A percentile compares a stretch with the other conserved stretches of the same genome.
Evolutionary conservation across 164 flowering plant genomes (phyloP).

Genomic region (Vitis riparia): DNA sequence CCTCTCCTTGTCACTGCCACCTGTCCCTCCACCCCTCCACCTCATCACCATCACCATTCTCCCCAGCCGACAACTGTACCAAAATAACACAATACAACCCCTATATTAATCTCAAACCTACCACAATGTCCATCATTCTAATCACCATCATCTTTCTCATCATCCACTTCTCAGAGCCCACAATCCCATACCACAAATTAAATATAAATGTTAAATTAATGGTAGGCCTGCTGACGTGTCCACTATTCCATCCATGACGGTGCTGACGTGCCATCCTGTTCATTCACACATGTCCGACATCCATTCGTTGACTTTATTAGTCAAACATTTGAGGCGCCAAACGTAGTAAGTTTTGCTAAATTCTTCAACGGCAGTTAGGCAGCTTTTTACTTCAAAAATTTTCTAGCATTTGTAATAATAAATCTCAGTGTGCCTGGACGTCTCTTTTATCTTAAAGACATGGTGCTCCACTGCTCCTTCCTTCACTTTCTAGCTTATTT

Average conservation of each 20-base stretch:
- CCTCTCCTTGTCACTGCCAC: not conserved
- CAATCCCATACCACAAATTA: constrained; percentile 1
- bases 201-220: not conserved
- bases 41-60: not conserved
- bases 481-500: not conserved
- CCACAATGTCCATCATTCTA: not conserved
- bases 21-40: no score
- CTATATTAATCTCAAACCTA: not conserved
- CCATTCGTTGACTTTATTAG: constrained; percentile 26
- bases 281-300: constrained; percentile 23
- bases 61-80: constrained; percentile 7
- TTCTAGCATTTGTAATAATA: not conserved
- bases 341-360: constrained; percentile 15
- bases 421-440: not conserved
- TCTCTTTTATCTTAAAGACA: not conserved
- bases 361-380: constrained; percentile 70
- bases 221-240: constrained; percentile 52
- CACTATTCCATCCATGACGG: constrained; percentile 15
- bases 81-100: not conserved
- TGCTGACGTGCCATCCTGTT: constrained; percentile 13
- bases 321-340: constrained; percentile 58
- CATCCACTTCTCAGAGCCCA: constrained; percentile 38
- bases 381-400: not conserved
- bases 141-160: constrained; percentile 15
- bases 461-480: not conserved